Evolutionary conservation across 495 filamentous ascomycete species (phyloP).

Genomic region (Podospora pseudoanserina): DNA sequence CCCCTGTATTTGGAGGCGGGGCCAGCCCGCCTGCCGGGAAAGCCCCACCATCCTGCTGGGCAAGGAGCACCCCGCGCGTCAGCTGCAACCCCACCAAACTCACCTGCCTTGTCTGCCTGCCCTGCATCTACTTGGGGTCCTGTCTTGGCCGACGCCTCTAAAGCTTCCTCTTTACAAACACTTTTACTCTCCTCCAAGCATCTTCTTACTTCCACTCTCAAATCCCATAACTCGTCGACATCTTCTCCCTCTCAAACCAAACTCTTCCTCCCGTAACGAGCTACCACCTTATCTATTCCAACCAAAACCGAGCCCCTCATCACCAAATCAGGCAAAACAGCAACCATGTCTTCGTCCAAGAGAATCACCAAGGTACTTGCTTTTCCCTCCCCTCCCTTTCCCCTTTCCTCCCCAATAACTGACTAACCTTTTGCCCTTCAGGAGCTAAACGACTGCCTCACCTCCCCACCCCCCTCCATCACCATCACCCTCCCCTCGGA

Average conservation of each 20-base stretch:
- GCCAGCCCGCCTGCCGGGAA: background rate
- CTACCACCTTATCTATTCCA: background rate
- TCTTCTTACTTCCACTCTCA: too few relatives aligned
- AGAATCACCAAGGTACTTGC: constrained; percentile 57
- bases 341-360: constrained; percentile 52
- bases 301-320: background rate
- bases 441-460: constrained; percentile 69
- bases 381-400: background rate
- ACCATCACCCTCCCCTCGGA: constrained; percentile 62
- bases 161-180: background rate
- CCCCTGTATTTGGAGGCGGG: background rate
- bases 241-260: too few relatives aligned
- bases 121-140: background rate
- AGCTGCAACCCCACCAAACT: constrained; percentile 5
- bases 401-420: background rate
- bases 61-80: background rate
- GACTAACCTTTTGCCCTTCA: constrained; percentile 28
- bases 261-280: too few relatives aligned
- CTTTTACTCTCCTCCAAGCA: too few relatives aligned
- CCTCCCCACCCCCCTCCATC: constrained; percentile 62
- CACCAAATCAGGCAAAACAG: background rate
- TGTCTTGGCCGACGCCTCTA: background rate
- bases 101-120: background rate
- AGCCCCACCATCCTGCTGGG: background rate
- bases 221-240: too few relatives aligned